Percentiles rank a stretch among this genome's conserved stretches.
Conservation (phyloP, 768 basidiomycete species). For the Rhodotorula toruloides region DNA sequence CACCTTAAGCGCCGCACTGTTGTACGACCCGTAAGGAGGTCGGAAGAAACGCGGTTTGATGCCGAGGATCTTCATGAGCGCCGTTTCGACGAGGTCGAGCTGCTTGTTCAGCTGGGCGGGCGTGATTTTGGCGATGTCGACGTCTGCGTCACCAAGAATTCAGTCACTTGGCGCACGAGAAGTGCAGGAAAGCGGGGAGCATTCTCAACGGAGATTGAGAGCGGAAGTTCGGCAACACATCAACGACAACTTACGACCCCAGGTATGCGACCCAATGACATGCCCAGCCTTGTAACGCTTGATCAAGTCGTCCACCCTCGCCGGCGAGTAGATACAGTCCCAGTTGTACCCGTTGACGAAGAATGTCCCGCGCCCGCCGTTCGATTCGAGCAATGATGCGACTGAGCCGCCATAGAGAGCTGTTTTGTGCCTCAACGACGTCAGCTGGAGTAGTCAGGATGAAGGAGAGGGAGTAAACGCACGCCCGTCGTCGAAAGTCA, state of each 20-base stretch:
- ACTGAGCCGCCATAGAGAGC: not conserved
- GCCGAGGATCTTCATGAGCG: constrained; percentile 41
- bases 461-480: not conserved
- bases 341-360: constrained; percentile 40
- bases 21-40: constrained; percentile 36
- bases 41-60: constrained; percentile 41
- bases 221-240: not conserved
- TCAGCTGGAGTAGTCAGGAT: not conserved
- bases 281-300: constrained; percentile 16
- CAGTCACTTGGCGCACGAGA: not conserved
- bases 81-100: constrained; percentile 37
- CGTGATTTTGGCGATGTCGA: constrained; percentile 34
- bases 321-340: constrained; percentile 30
- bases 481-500: constrained; percentile 42
- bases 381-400: not conserved
- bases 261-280: constrained; percentile 22
- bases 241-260: not conserved
- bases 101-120: constrained; percentile 33
- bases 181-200: not conserved
- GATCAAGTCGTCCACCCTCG: constrained; percentile 7
- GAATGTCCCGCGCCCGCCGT: not conserved
- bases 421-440: not conserved
- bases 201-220: no score
- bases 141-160: not conserved
- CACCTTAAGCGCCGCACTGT: constrained; percentile 13